Base-by-base conservation (phyloP, 306 rosid species). In the Benincasa hispida region DNA sequence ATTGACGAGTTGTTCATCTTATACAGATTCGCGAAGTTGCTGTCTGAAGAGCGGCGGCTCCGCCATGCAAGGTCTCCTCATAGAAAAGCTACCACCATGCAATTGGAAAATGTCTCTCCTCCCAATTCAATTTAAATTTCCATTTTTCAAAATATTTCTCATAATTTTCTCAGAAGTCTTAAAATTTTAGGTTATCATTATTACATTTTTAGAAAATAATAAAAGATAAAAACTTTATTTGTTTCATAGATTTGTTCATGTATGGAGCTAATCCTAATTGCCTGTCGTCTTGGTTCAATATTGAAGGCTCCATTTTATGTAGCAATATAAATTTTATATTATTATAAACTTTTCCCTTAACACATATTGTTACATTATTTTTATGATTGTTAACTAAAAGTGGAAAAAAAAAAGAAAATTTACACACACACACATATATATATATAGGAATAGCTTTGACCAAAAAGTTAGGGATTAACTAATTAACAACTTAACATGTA, bases 11-110 rank as follows among this genome's bases (percentile, higher is more conserved):
- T 12, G 22, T 11, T 53, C 19, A 17, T 58, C 21, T 61, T 39
- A 5, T 63, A 41, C 73, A 89, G 94, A 80, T 83, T 87, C 76
- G 91, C 89, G 10, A 76, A 67, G 73, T 66, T 83, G 48, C 84
- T 89, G 10, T 89, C 94, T 5, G 77, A 81, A 45, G 91, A 86
- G 77, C 83, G 80, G 82, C 69, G 58, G 35, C 79, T 81, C 68
- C 89, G 88, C 32, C 74, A 82, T 74, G 67, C 70, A 5, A 57
- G 68, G 37, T 67, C 75, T 1, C 81, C 87, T 1, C 65, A 54
- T 5, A 86, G 88, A 21, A 56, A 35, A 10, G 73, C 76, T 39
- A 27, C 78, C 34, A 51, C 22, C 8, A 35, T 5, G 12, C 19
- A 67, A 18, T 39, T 67, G 8, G 53, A 10, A 12, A 67, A 10